Percentiles rank a stretch among this genome's conserved stretches.
Evolutionary conservation across 2,329 filamentous ascomycete genomes (phyloP).

Genomic region (Fonsecaea pugnacius): DNA sequence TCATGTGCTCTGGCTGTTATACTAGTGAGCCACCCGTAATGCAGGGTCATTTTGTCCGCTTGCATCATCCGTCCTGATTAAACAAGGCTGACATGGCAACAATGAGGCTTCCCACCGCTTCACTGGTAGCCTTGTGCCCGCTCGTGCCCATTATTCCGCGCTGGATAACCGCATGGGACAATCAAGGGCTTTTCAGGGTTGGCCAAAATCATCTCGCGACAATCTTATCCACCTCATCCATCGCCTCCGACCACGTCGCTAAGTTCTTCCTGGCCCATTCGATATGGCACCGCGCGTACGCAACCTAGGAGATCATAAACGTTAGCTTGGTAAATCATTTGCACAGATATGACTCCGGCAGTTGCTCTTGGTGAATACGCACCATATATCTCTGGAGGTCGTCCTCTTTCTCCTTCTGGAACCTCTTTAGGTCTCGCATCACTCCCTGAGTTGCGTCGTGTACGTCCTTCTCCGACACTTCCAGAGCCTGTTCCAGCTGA

Average conservation of each 20-base stretch:
- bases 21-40: slow-evolving; percentile 1
- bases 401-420: slow-evolving; percentile 94
- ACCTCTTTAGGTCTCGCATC: slow-evolving; percentile 84
- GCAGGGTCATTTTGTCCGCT: neutral
- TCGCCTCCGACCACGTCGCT: slow-evolving; percentile 90
- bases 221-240: slow-evolving; percentile 85
- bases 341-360: neutral
- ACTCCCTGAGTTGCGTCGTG: slow-evolving; percentile 89
- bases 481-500: slow-evolving; percentile 83
- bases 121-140: neutral
- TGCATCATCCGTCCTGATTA: neutral
- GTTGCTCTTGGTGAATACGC: slow-evolving; percentile 46
- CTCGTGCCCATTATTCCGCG: neutral
- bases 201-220: slow-evolving; percentile 43
- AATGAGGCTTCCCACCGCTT: slow-evolving; percentile 6
- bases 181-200: neutral
- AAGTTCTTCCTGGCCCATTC: slow-evolving; percentile 92
- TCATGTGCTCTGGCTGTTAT: neutral
- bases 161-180: neutral
- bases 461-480: slow-evolving; percentile 87
- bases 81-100: slow-evolving; percentile 5
- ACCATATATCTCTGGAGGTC: slow-evolving; percentile 96
- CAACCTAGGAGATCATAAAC: slow-evolving; percentile 62
- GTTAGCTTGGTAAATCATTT: neutral
- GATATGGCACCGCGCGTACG: slow-evolving; percentile 88